Base-by-base conservation (phyloP, 164 flowering plant species). In the Tinospora cordifolia region DNA sequence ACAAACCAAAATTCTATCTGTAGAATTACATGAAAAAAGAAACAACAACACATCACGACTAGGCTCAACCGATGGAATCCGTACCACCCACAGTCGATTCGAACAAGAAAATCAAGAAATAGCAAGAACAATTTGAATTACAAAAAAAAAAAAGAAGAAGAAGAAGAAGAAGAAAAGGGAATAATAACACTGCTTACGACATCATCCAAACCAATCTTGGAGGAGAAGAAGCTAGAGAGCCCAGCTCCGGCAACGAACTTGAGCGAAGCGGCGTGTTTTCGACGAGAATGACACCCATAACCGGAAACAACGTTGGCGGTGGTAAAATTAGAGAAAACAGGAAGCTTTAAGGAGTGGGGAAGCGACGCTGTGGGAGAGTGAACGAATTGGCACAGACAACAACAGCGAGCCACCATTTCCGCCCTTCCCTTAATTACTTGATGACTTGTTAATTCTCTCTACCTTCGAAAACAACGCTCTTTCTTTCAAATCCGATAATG, bases 131-230 rank as follows among this genome's bases (percentile, higher is more conserved):
- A 30, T 30, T 30, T 30, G 36, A 30, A 30, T 30, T 30, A 30
- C 36, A 30, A 30, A 30, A 30, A 30, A 30, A 30, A 30, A 30
- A 54, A 54, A 3, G 21, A 15, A 51, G 7, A 51, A 14, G 8
- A 51, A 51, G 0, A 2, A 27, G 10, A 24, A 21, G 34, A 24
- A 34, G 9, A 26, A 11, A 7, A 30, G 10, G 13, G 14, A 30
- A 30, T 30, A 30, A 30, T 4, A 30, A 30, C 36, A 30, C 36
- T 1, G 1, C 26, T 63, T 26, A 89, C 93, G 90, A 83, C 81
- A 76, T 84, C 76, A 49, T 87, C 88, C 77, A 84, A 83, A 19
- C 84, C 87, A 38, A 85, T 77, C 66, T 76, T 74, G 6, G 68
- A 59, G 17, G 85, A 77, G 65, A 81, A 76, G 15, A 83, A 68